phyloP scores from a whole-genome alignment of 2,329 filamentous ascomycete species.

The Ophiostoma novo-ulmi region DNA sequence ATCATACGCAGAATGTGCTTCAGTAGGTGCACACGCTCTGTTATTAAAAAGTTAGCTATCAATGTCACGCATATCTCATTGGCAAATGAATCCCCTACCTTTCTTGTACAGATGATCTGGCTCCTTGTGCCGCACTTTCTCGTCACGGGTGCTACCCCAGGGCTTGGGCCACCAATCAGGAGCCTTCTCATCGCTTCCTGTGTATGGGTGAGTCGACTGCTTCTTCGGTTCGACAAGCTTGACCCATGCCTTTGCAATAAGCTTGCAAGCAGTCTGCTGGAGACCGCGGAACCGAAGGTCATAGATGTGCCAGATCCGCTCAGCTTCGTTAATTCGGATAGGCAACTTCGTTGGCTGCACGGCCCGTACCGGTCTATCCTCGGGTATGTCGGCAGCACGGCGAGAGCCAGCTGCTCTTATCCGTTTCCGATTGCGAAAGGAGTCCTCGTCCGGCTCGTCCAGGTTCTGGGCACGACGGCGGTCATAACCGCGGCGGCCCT shows the following conservation, averaged over 20 bases:
- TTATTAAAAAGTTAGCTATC: constrained; percentile 20
- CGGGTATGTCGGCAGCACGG: constrained; percentile 37
- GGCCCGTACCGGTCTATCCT: constrained; percentile 38
- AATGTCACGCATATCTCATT: background rate
- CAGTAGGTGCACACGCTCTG: constrained; percentile 56
- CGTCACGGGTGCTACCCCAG: constrained; percentile 46
- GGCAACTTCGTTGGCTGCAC: constrained; percentile 37
- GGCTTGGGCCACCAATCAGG: constrained; percentile 64
- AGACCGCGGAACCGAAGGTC: constrained; percentile 57
- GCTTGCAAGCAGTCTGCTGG: constrained; percentile 67
- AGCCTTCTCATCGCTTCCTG: constrained; percentile 55
- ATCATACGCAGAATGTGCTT: constrained; percentile 57
- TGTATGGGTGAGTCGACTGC: constrained; percentile 69
- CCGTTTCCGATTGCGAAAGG: constrained; percentile 38
- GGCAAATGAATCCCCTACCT: constrained; percentile 43
- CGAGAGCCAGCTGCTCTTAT: constrained; percentile 33
- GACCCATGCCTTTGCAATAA: constrained; percentile 70
- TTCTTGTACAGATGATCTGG: constrained; percentile 67
- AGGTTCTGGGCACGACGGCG: constrained; percentile 30
- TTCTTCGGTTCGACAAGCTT: constrained; percentile 73
- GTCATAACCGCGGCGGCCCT: constrained; percentile 30
- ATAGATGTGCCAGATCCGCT: constrained; percentile 56
- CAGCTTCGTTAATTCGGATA: constrained; percentile 50
- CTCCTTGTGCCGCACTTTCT: constrained; percentile 62
- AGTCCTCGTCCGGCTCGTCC: constrained; percentile 32